Evolutionary conservation across 2,329 filamentous ascomycete genomes (phyloP).

Genomic region (Aspergillus niger): DNA sequence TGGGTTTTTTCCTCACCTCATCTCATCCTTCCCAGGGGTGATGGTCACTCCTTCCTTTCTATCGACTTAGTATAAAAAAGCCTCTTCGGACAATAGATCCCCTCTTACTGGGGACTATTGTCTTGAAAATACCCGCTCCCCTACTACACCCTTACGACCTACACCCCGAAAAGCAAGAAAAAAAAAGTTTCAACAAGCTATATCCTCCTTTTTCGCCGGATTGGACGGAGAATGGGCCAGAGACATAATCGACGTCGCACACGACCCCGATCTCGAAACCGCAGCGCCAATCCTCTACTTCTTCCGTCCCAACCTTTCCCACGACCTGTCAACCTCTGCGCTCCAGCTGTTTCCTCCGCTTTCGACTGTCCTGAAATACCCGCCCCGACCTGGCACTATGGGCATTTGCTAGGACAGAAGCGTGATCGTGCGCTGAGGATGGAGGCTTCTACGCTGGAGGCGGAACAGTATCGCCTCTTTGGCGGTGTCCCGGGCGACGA

Average conservation of each 20-base stretch:
- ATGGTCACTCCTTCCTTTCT: constrained; percentile 39
- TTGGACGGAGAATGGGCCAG: constrained; percentile 44
- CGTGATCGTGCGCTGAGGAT: constrained; percentile 34
- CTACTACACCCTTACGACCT: not conserved
- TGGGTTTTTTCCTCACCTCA: constrained; percentile 28
- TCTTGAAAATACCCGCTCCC: not conserved
- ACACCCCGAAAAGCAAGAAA: constrained; percentile 7
- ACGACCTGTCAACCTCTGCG: constrained; percentile 18
- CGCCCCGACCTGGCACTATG: constrained; percentile 47
- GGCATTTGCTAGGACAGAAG: constrained; percentile 44
- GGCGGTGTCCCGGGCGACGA: constrained; percentile 49
- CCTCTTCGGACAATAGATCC: not conserved
- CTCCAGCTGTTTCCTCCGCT: constrained; percentile 15
- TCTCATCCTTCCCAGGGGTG: constrained; percentile 41
- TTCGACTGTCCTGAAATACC: constrained; percentile 29
- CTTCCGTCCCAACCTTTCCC: constrained; percentile 22
- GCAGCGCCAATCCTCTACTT: constrained; percentile 26
- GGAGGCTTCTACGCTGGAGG: constrained; percentile 37
- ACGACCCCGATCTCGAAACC: constrained; percentile 44
- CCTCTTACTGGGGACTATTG: not conserved
- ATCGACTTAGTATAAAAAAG: constrained; percentile 16
- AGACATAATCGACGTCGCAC: constrained; percentile 51
- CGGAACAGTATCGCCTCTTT: constrained; percentile 48
- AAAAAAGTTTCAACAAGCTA: constrained; percentile 6
- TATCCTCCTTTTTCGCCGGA: constrained; percentile 7